Base-by-base conservation (phyloP, 2,329 filamentous ascomycete genomes). In the Teratosphaeriaceae sp. region DNA sequence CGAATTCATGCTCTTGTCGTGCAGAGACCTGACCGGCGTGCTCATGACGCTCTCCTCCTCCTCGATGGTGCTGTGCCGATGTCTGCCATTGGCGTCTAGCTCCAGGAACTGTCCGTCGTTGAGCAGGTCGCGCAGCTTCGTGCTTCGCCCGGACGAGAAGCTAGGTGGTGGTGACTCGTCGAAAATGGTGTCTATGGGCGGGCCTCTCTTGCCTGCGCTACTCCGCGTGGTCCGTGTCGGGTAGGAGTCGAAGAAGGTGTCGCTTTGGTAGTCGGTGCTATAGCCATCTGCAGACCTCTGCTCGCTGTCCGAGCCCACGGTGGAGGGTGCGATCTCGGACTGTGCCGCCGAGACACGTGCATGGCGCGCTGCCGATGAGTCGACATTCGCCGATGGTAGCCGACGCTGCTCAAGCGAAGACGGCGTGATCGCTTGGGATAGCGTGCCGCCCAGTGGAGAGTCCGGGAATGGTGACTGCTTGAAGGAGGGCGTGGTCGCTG, bases 211-310 rank as follows among this genome's bases (percentile, higher is more conserved):
- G 24, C 79, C 77, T 46, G 80, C 78, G 42, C 76, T 73, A 48
- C 80, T 83, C 48, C 76, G 75, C 8, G 84, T 87, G 29, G 76
- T 81, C 46, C 76, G 73, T 13, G 85, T 88, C 41, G 83, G 80
- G 52, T 88, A 66, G 22, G 85, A 88, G 67, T 89, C 85, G 63
- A 80, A 88, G 43, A 84, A 73, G 15, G 80, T 85, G 55, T 89
- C 85, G 61, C 84, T 88, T 65, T 80, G 82, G 57, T 83, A 79
- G 60, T 88, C 84, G n/a, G 79, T 81, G 55, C 88, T 85, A 55
- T 87, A 82, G 43, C 88, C 85, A 45, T 88, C 84, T 16, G 76
- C 77, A 9, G 79, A 86, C 52, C 78, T 76, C 48, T 69, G 70
- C 46, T 87, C 82, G 57, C 78, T 75, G 54, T 88, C 85, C 21